Conservation (phyloP, 345 rosid genomes). For the Punica granatum region DNA sequence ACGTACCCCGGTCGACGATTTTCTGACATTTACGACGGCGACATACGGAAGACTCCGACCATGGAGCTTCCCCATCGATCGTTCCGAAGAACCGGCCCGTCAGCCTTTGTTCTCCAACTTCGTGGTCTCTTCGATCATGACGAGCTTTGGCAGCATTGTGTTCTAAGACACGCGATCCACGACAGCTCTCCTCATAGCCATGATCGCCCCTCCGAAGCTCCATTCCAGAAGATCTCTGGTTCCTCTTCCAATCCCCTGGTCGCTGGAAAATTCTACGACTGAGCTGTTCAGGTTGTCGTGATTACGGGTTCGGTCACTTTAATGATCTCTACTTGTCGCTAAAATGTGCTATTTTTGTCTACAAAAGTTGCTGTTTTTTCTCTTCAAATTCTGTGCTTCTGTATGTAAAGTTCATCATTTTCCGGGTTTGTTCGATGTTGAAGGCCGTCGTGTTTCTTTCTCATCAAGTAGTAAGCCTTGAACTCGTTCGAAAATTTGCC, state of each 20-base stretch:
- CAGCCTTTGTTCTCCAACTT: not conserved
- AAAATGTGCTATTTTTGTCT: not conserved
- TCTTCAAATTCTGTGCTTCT: not conserved
- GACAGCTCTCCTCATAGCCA: not conserved
- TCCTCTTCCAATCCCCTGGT: not conserved
- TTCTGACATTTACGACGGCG: not conserved
- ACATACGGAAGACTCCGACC: not conserved
- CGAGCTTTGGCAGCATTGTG: not conserved
- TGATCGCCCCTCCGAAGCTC: not conserved
- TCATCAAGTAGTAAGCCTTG: not conserved
- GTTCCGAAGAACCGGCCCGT: conserved; percentile 5
- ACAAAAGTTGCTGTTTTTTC: not conserved
- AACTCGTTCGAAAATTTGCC: not conserved
- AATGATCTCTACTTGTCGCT: not conserved
- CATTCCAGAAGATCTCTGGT: not conserved
- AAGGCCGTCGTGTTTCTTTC: not conserved
- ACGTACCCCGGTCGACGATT: not conserved
- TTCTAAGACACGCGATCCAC: not conserved
- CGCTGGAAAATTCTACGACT: not conserved
- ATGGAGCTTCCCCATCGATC: conserved; percentile 5
- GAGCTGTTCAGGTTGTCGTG: not conserved
- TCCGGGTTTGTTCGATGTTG: not conserved
- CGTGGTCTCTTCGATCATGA: conserved; percentile 6
- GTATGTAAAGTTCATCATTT: not conserved
- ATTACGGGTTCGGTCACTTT: not conserved